Base-by-base conservation (phyloP, 31 red algal species). In the Endocladia muricata region DNA sequence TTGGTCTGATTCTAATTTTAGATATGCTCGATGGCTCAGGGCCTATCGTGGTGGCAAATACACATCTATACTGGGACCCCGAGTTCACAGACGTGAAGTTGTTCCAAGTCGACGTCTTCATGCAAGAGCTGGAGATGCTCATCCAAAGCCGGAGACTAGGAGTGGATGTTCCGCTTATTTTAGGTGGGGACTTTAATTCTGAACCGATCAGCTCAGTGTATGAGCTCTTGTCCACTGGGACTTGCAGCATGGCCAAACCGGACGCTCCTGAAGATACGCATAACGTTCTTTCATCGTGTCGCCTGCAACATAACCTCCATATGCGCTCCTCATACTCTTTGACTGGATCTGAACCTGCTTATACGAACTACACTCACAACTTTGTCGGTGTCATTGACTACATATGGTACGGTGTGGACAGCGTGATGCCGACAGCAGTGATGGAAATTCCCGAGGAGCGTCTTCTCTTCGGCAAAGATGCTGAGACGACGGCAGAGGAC, bases 331-430 rank as follows among this genome's bases (percentile, higher is more conserved):
- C 90, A 26, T 98, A 94, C 58, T 60, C 76, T 4, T 55, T 79
- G 41, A 70, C 61, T 2, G 94, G 94, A 30, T 72, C 77, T 21
- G 94, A 98, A 68, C 94, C 94, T 26, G 57, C 76, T 25, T 94
- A 81, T 51, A 98, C 94, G 4, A 98, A 98, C 70, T 98, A 98
- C 44, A 98, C 94, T 35, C 74, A 80, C 41, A 81, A 85, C 41
- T 98, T 94, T 78, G 83, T 88, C 41, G 94, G 94, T 7, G 89
- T 89, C 29, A 74, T 98, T 30, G 94, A 98, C 78, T 98, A 93
- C 61, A 80, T 98, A 11, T 98, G 89, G 84, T 98, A 84, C 41
- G 78, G 70, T 19, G 79, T 70, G 4, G 86, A 83, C 5, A 81
- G 64, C 35, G 62, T 98, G 21, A 36, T 79, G 47, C 73, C 81